Conservation (phyloP, 129 eudicot species). For the Tagetes erecta region DNA sequence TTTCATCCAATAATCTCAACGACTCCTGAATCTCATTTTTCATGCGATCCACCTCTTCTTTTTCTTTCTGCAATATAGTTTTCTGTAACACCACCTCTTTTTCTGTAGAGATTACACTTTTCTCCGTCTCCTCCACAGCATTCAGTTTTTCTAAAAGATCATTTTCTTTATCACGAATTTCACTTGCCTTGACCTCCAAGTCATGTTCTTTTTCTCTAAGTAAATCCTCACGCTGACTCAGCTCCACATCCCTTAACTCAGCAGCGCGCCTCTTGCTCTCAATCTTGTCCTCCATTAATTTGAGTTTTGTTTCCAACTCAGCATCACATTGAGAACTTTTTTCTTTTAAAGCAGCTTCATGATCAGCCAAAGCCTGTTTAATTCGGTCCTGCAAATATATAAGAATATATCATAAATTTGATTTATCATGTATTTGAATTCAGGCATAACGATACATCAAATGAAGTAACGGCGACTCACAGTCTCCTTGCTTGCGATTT, state of each 20-base stretch:
- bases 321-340: conserved; percentile 60
- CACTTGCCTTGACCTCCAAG: conserved; percentile 55
- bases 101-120: conserved; percentile 39
- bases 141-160: conserved; percentile 57
- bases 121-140: conserved; percentile 60
- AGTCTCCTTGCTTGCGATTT: conserved; percentile 62
- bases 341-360: conserved; percentile 61
- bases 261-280: conserved; percentile 78
- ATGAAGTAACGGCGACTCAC: conserved; percentile 43
- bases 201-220: conserved; percentile 70
- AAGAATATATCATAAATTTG: neutral
- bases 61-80: conserved; percentile 51
- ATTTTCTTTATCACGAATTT: conserved; percentile 52
- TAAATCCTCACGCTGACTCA: conserved; percentile 67
- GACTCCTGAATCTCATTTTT: conserved; percentile 50
- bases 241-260: conserved; percentile 86
- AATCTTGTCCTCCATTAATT: conserved; percentile 65
- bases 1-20: conserved; percentile 52
- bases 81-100: conserved; percentile 50
- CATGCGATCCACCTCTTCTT: conserved; percentile 42
- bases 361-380: conserved; percentile 53
- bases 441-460: neutral
- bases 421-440: neutral
- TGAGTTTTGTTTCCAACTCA: conserved; percentile 63
- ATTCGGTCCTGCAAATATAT: conserved; percentile 49